Evolutionary conservation across 495 filamentous ascomycete species (phyloP).

Genomic region (Pyrenopolyporus hunteri): DNA sequence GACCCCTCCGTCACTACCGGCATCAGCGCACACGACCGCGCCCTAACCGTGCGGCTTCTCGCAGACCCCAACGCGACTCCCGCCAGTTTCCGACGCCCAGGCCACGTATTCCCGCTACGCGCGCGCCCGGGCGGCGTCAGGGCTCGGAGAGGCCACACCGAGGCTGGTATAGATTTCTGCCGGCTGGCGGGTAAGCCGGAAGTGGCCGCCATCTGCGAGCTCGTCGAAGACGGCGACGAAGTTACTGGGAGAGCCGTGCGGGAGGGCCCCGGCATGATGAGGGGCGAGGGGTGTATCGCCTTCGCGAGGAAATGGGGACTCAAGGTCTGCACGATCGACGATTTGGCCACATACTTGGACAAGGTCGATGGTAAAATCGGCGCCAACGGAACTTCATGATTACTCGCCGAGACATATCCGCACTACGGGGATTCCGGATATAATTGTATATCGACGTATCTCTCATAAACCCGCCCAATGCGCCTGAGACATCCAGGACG

Average conservation of each 20-base stretch:
- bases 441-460: background rate
- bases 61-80: slow-evolving; percentile 66
- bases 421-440: background rate
- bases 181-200: slow-evolving; percentile 73
- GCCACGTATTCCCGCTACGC: slow-evolving; percentile 87
- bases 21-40: slow-evolving; percentile 86
- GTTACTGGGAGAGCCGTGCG: slow-evolving; percentile 61
- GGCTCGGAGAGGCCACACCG: slow-evolving; percentile 83
- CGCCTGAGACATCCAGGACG: too few relatives aligned
- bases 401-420: background rate
- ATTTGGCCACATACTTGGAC: slow-evolving; percentile 80
- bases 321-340: slow-evolving; percentile 94
- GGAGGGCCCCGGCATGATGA: slow-evolving; percentile 83
- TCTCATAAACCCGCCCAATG: background rate
- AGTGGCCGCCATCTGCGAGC: slow-evolving; percentile 83
- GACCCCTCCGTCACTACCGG: slow-evolving; percentile 80
- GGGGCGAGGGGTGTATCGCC: slow-evolving; percentile 83
- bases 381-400: slow-evolving; percentile 45
- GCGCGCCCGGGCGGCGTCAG: slow-evolving; percentile 81
- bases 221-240: slow-evolving; percentile 79
- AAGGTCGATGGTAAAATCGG: slow-evolving; percentile 61
- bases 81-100: slow-evolving; percentile 76
- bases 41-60: slow-evolving; percentile 79
- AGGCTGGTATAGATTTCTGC: slow-evolving; percentile 89
- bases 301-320: slow-evolving; percentile 91